Evolutionary conservation across 2,329 filamentous ascomycete genomes (phyloP).

Genomic region (Nothophoma quercina): DNA sequence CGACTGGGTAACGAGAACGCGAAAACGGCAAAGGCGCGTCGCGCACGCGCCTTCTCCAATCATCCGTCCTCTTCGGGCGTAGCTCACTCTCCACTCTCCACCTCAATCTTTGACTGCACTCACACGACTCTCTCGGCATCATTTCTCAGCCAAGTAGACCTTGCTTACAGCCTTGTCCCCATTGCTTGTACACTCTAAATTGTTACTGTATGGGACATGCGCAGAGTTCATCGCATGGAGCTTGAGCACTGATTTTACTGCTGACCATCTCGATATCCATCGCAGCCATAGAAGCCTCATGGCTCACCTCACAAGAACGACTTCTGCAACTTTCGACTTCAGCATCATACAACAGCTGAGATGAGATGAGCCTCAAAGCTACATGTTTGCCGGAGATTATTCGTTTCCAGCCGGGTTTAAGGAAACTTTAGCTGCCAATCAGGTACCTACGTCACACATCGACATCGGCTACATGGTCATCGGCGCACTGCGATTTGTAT

Average conservation of each 20-base stretch:
- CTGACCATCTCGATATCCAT: too few species aligned
- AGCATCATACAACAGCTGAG: not conserved
- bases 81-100: not conserved
- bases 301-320: not conserved
- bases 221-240: too few species aligned
- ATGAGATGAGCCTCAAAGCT: not conserved
- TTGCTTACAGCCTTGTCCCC: too few species aligned
- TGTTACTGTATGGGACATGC: too few species aligned
- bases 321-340: not conserved
- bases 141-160: too few species aligned
- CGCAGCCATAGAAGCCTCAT: not conserved
- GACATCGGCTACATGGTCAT: not conserved
- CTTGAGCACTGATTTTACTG: too few species aligned
- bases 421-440: conserved; percentile 4
- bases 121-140: too few species aligned
- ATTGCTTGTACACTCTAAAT: too few species aligned
- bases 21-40: conserved; percentile 13
- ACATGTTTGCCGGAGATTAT: not conserved
- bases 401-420: not conserved
- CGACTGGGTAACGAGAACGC: conserved; percentile 16
- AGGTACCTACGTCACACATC: conserved; percentile 1
- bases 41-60: conserved; percentile 5
- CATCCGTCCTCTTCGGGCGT: conserved; percentile 6
- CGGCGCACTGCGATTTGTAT: not conserved
- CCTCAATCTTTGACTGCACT: too few species aligned